Conservation (phyloP, 208 protist species). For the Crithidia fasciculata region DNA sequence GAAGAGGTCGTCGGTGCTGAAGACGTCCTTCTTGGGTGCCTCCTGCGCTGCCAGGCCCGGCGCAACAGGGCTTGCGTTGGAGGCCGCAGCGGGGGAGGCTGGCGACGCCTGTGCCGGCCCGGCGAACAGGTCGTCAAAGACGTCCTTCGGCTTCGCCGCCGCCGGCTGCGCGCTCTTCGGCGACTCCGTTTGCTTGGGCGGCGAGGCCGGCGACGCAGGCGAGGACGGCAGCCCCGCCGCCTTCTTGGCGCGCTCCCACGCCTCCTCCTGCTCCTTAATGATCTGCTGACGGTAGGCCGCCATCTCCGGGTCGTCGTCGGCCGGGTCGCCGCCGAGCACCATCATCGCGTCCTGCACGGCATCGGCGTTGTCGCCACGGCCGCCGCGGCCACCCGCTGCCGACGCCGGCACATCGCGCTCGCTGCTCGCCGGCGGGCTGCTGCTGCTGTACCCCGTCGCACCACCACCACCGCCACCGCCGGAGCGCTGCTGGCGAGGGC, state of each 20-base stretch:
- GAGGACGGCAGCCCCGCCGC: slow-evolving; percentile 19
- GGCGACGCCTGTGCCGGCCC: slow-evolving; percentile 32
- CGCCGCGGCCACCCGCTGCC: not conserved
- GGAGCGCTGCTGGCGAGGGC: not conserved
- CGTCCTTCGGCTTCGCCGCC: slow-evolving; percentile 46
- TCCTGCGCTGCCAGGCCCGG: slow-evolving; percentile 13
- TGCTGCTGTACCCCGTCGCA: not conserved
- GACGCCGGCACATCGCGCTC: slow-evolving; percentile 6
- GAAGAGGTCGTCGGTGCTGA: slow-evolving; percentile 65
- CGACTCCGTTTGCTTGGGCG: not conserved
- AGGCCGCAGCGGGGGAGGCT: not conserved
- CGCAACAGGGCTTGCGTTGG: slow-evolving; percentile 22
- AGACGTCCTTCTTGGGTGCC: slow-evolving; percentile 39
- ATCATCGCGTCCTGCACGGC: slow-evolving; percentile 59
- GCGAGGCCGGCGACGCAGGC: not conserved
- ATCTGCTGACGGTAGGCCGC: slow-evolving; percentile 54
- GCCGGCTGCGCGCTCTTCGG: slow-evolving; percentile 3
- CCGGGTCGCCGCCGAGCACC: slow-evolving; percentile 55
- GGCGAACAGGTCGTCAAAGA: slow-evolving; percentile 83
- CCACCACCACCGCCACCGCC: not conserved
- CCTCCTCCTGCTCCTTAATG: slow-evolving; percentile 79
- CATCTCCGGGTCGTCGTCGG: slow-evolving; percentile 62
- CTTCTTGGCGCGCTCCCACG: slow-evolving; percentile 54
- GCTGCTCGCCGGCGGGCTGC: slow-evolving; percentile 1
- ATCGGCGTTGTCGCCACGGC: slow-evolving; percentile 19